Base-by-base conservation (phyloP, 164 flowering plant species). In the Litsea cubeba region DNA sequence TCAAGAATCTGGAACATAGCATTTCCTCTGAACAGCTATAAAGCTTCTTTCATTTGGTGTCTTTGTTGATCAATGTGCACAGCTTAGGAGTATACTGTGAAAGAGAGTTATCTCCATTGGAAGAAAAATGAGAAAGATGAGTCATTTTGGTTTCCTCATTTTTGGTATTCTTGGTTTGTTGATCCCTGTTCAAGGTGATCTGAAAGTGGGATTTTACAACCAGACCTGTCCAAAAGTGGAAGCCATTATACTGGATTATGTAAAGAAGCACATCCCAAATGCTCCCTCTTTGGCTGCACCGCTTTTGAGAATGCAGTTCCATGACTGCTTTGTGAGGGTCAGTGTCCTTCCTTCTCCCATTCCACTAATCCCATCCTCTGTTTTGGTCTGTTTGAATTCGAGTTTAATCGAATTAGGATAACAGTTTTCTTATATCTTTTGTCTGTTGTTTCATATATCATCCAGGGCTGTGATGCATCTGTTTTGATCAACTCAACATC, bases 401-500 rank as follows among this genome's bases (percentile, higher is more conserved):
- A 54, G 60, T 54, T 54, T 54, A 15, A 17, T 54, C 3, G 17
- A 3, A 54, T 54, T 15, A 54, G 17, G 60, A 54, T 35, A 18
- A 14, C 60, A 54, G 20, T 54, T 54, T 54, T 14, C 60, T 54
- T 3, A 3, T 18, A 54, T 14, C 6, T 54, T 14, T 17, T 54
- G 20, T 14, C 60, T 14, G 20, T 6, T 54, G 17, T 35, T 35
- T 14, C 60, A 54, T 64, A 12, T 62, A 50, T 17, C 64, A 69
- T 30, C 22, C 86, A 94, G 98, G 98, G 98, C 2, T 95, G 99
- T 82, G 99, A 95, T 86, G 99, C 74, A 72, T 95, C 99, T 6
- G 87, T 95, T 58, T 84, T 93, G 6, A 40, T 95, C 50, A 89
- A 95, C 76, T 77, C 81, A 12, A 91, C 97, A 7, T 62, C 85